Evolutionary conservation across 805 yeast genomes (phyloP).

Genomic region (Starmerella stigmatis): DNA sequence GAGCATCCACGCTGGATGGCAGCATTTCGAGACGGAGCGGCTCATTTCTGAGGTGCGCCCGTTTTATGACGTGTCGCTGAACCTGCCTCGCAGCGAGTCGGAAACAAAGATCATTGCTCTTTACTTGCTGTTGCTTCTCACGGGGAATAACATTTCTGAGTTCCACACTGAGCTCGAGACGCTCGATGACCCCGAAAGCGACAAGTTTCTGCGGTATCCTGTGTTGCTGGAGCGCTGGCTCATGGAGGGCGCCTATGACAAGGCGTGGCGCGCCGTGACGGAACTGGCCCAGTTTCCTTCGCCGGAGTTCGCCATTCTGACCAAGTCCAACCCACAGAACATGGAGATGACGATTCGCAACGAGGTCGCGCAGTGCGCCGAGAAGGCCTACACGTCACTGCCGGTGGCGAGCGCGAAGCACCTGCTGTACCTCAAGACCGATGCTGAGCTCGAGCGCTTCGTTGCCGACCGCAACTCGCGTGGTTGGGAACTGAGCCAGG

Average conservation of each 20-base stretch:
- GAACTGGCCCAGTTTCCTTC: slow-evolving; percentile 41
- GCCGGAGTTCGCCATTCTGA: slow-evolving; percentile 69
- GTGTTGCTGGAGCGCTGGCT: slow-evolving; percentile 83
- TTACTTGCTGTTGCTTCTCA: slow-evolving; percentile 61
- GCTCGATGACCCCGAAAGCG: slow-evolving; percentile 54
- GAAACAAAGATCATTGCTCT: slow-evolving; percentile 65
- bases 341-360: slow-evolving; percentile 68
- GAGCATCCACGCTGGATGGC: slow-evolving; percentile 51
- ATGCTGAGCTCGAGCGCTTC: slow-evolving; percentile 44
- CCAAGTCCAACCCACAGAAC: slow-evolving; percentile 37
- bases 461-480: slow-evolving; percentile 37
- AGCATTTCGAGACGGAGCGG: slow-evolving; percentile 55
- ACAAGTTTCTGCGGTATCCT: slow-evolving; percentile 68
- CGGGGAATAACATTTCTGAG: slow-evolving; percentile 73
- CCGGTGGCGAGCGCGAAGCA: slow-evolving; percentile 78
- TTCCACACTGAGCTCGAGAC: slow-evolving; percentile 85
- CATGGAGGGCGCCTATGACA: slow-evolving; percentile 93
- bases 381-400: slow-evolving; percentile 60
- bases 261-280: slow-evolving; percentile 69
- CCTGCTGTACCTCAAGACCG: slow-evolving; percentile 57
- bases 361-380: slow-evolving; percentile 78
- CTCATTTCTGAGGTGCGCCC: slow-evolving; percentile 64
- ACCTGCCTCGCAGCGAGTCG: slow-evolving; percentile 43
- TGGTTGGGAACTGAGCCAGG: slow-evolving; percentile 51
- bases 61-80: slow-evolving; percentile 46